Conservation (phyloP, 495 filamentous ascomycete genomes). For the Geoglossum glabrum region DNA sequence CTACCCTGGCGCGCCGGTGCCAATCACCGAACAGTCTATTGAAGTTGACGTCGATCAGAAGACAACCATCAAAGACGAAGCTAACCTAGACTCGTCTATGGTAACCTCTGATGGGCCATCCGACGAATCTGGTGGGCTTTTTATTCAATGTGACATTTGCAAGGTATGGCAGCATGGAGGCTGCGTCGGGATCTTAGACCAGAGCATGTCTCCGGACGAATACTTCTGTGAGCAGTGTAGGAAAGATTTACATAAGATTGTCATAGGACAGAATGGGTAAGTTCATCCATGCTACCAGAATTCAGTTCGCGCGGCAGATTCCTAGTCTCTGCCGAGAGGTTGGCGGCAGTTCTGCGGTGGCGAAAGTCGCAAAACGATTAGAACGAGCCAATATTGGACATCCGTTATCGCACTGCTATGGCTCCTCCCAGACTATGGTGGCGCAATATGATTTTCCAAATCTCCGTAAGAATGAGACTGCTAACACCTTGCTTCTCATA, state of each 20-base stretch:
- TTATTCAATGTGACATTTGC: conserved; percentile 93
- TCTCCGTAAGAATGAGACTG: background rate
- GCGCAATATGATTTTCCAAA: background rate
- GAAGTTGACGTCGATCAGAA: conserved; percentile 13
- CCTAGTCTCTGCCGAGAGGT: background rate
- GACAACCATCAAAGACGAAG: conserved; percentile 25
- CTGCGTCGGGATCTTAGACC: conserved; percentile 92
- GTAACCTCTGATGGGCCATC: conserved; percentile 47
- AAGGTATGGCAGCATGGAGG: conserved; percentile 98
- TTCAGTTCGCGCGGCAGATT: background rate
- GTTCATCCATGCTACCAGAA: conserved; percentile 16
- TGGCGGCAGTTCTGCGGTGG: background rate
- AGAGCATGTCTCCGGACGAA: conserved; percentile 77
- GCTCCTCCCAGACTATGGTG: background rate
- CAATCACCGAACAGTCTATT: conserved; percentile 21
- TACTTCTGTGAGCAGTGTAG: conserved; percentile 95
- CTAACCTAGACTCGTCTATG: conserved; percentile 24
- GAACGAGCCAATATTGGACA: background rate
- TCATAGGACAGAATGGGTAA: conserved; percentile 67
- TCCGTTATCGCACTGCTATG: background rate
- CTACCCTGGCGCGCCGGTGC: conserved; percentile 68
- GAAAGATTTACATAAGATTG: conserved; percentile 73
- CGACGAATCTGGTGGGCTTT: conserved; percentile 82
- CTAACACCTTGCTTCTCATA: conserved; percentile 20
- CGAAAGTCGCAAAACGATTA: background rate